A percentile compares a stretch with the other conserved stretches of the same genome.
Conservation (phyloP, 805 yeast species). For the Metschnikowia arizonensis region DNA sequence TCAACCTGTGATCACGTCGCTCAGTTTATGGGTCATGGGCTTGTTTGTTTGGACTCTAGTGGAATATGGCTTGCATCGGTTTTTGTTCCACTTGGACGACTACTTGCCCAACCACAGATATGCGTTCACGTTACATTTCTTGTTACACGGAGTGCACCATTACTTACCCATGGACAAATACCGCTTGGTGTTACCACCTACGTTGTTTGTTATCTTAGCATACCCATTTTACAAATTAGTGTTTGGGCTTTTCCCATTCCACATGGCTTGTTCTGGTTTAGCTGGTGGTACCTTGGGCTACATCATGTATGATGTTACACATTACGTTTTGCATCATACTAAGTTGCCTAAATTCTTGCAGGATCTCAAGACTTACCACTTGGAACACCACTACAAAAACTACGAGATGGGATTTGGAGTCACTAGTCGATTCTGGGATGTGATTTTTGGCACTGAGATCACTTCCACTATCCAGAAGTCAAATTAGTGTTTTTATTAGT, state of each 20-base stretch:
- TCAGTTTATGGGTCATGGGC: conserved; percentile 71
- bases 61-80: conserved; percentile 86
- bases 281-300: conserved; percentile 97
- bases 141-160: conserved; percentile 95
- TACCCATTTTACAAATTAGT: conserved; percentile 80
- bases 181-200: conserved; percentile 95
- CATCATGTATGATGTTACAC: conserved; percentile 88
- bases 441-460: conserved; percentile 78
- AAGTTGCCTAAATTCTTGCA: conserved; percentile 73
- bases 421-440: conserved; percentile 91
- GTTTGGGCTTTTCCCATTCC: conserved; percentile 70
- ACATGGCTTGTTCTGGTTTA: conserved; percentile 85
- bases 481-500: conserved; percentile 15
- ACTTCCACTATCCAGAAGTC: conserved; percentile 47
- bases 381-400: conserved; percentile 97
- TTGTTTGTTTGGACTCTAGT: conserved; percentile 88
- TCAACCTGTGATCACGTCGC: conserved; percentile 44
- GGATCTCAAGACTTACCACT: conserved; percentile 79
- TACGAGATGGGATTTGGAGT: conserved; percentile 97
- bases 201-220: conserved; percentile 67
- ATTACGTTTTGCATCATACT: conserved; percentile 88
- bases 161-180: conserved; percentile 94
- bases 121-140: conserved; percentile 79
- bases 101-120: conserved; percentile 76
- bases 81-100: conserved; percentile 86